Conservation (phyloP, 2,329 filamentous ascomycete species). For the Stylonectria norvegica region DNA sequence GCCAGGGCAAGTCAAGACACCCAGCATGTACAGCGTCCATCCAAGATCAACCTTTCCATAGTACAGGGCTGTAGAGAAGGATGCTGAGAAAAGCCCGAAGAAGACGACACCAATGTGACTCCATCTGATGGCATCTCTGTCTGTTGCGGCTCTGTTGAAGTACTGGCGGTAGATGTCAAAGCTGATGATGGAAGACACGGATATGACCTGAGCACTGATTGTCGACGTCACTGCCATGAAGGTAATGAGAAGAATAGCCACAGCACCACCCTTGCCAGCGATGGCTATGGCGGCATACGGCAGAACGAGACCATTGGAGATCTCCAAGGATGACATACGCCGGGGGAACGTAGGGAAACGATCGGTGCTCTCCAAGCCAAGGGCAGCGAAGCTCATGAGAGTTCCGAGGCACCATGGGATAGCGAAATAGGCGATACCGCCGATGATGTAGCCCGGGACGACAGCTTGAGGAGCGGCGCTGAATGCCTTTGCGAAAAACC, state of each 20-base stretch:
- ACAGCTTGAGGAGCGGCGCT: conserved; percentile 44
- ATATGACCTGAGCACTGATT: conserved; percentile 50
- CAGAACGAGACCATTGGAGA: conserved; percentile 65
- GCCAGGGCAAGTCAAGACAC: conserved; percentile 50
- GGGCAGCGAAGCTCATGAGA: conserved; percentile 45
- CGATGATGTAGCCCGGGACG: conserved; percentile 51
- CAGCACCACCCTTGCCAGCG: conserved; percentile 67
- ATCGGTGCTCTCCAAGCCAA: conserved; percentile 45
- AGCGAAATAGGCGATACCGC: conserved; percentile 51
- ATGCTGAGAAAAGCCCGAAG: conserved; percentile 49
- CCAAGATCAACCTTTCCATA: conserved; percentile 52
- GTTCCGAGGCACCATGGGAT: conserved; percentile 54
- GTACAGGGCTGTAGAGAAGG: conserved; percentile 50
- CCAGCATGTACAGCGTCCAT: conserved; percentile 55
- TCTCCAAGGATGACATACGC: conserved; percentile 56
- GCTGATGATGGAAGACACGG: conserved; percentile 50
- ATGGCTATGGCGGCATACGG: conserved; percentile 68
- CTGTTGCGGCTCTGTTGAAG: conserved; percentile 43
- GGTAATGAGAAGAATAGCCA: conserved; percentile 63
- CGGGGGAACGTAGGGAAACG: conserved; percentile 53
- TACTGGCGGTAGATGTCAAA: conserved; percentile 54
- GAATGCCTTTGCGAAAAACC: conserved; percentile 53
- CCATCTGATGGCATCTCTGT: conserved; percentile 48
- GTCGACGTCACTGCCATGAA: conserved; percentile 74
- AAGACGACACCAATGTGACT: conserved; percentile 52